Conservation (phyloP, 176 grass and related monocot genomes). For the Carex parvula region DNA sequence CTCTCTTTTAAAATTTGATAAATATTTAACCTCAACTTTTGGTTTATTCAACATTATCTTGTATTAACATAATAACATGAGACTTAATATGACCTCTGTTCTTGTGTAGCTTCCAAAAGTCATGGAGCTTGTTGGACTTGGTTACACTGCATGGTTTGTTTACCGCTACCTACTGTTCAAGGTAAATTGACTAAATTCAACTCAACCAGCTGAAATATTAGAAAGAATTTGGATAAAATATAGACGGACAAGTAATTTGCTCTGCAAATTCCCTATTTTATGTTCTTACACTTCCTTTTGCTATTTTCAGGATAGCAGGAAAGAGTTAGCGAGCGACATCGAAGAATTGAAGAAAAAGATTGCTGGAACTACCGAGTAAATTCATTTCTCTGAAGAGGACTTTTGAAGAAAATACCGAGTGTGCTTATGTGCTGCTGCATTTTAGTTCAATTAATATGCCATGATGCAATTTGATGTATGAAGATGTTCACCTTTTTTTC, state of each 20-base stretch:
- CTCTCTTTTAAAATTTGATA: not conserved
- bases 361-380: slow-evolving; percentile 61
- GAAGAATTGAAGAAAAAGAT: slow-evolving; percentile 89
- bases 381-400: slow-evolving; percentile 7
- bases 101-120: slow-evolving; percentile 77
- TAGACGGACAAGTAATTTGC: not conserved
- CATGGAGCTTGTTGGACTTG: slow-evolving; percentile 88
- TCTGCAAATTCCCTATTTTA: not conserved
- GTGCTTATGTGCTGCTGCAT: not conserved
- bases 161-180: slow-evolving; percentile 99
- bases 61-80: not conserved
- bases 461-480: slow-evolving; percentile 17
- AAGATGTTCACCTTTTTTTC: slow-evolving; percentile 4
- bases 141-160: slow-evolving; percentile 97
- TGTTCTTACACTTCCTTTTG: not conserved
- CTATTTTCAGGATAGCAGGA: slow-evolving; percentile 64
- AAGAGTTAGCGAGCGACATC: slow-evolving; percentile 70
- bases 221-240: not conserved
- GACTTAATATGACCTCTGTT: not conserved
- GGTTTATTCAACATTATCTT: not conserved
- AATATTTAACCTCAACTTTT: not conserved
- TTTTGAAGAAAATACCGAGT: slow-evolving; percentile 22
- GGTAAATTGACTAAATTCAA: slow-evolving; percentile 31
- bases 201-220: not conserved
- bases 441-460: slow-evolving; percentile 8